Conservation (phyloP, 352 stramenopile genomes). For the Plasmopara viticola region DNA sequence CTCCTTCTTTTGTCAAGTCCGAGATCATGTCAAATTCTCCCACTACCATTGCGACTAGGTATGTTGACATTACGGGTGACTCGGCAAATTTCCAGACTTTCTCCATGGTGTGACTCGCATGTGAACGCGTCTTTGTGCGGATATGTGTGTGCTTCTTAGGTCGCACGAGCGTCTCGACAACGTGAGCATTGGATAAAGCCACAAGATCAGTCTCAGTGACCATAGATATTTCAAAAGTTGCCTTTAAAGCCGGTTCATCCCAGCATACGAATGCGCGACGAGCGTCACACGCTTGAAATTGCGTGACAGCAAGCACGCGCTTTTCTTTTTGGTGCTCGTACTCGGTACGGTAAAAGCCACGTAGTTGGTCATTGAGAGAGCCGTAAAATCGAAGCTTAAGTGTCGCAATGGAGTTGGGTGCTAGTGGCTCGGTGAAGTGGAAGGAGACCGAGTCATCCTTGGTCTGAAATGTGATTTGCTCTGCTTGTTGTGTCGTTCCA, state of each 20-base stretch:
- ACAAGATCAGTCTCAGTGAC: constrained; percentile 87
- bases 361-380: constrained; percentile 89
- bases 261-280: constrained; percentile 96
- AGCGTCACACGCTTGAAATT: constrained; percentile 81
- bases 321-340: constrained; percentile 90
- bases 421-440: constrained; percentile 41
- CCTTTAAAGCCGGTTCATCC: constrained; percentile 96
- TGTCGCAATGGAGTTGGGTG: constrained; percentile 25
- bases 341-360: constrained; percentile 93
- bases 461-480: constrained; percentile 41
- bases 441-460: constrained; percentile 60
- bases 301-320: constrained; percentile 90
- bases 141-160: constrained; percentile 57
- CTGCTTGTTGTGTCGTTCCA: constrained; percentile 22
- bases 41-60: constrained; percentile 94
- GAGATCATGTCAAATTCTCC: constrained; percentile 95
- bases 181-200: constrained; percentile 95
- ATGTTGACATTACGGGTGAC: constrained; percentile 96
- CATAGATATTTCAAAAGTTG: constrained; percentile 91
- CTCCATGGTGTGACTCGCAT: constrained; percentile 29
- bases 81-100: constrained; percentile 87
- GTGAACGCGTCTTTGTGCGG: constrained; percentile 35
- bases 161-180: constrained; percentile 70
- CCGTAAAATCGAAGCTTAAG: constrained; percentile 57
- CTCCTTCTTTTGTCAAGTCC: constrained; percentile 80